A percentile compares a stretch with the other conserved stretches of the same genome.
Evolutionary conservation across 73 alveolate species (phyloP).

Genomic region (Paramecium biaurelia): DNA sequence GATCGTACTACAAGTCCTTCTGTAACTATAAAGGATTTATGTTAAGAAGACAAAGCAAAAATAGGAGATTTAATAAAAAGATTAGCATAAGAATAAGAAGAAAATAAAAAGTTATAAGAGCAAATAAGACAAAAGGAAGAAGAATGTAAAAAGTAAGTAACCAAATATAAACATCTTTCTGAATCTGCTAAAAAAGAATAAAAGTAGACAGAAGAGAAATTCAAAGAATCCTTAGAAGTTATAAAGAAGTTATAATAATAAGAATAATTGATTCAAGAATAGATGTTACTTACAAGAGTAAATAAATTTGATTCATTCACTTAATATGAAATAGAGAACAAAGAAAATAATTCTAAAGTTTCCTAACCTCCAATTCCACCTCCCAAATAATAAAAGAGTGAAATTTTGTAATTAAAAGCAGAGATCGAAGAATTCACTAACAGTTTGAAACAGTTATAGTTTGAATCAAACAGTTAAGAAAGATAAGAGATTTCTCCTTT

Average conservation of each 20-base stretch:
- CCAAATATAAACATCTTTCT: slow-evolving; percentile 57
- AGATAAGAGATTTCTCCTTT: neutral
- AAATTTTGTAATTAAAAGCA: slow-evolving; percentile 2
- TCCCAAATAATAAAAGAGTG: slow-evolving; percentile 8
- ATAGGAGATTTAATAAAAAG: slow-evolving; percentile 94
- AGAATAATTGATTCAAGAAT: neutral
- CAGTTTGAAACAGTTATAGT: slow-evolving; percentile 25
- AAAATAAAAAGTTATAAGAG: slow-evolving; percentile 75
- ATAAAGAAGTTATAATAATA: slow-evolving; percentile 52
- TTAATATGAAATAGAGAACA: slow-evolving; percentile 24
- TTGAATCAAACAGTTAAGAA: slow-evolving; percentile 14
- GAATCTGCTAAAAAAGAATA: slow-evolving; percentile 63
- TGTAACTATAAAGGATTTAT: slow-evolving; percentile 85
- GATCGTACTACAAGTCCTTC: slow-evolving; percentile 49
- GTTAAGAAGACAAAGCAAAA: slow-evolving; percentile 96
- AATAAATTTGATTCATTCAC: slow-evolving; percentile 47
- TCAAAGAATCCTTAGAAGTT: slow-evolving; percentile 64
- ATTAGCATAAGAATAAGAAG: slow-evolving; percentile 88
- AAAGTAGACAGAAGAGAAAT: slow-evolving; percentile 66
- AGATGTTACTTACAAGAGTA: neutral
- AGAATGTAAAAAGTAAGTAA: slow-evolving; percentile 72
- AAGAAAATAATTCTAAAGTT: slow-evolving; percentile 4
- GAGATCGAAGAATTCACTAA: slow-evolving; percentile 25
- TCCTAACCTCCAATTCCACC: neutral
- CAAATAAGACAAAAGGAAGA: slow-evolving; percentile 79